Conservation (phyloP, 352 stramenopile species). For the Globisporangium okanoganense region DNA sequence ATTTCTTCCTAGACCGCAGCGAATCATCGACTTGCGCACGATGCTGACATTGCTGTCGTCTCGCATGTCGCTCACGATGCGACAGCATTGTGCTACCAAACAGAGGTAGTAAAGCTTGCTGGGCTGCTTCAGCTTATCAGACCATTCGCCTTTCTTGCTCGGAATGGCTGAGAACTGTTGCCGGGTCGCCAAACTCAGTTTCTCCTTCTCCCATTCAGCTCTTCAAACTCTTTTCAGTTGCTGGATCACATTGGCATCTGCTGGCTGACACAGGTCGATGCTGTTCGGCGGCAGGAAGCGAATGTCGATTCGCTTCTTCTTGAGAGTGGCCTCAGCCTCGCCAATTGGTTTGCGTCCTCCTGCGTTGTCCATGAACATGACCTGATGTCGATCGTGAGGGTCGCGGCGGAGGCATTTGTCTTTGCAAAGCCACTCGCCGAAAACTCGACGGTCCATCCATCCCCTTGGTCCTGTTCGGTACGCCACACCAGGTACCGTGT, state of each 20-base stretch:
- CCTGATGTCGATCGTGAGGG: not conserved
- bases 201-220: slow-evolving; percentile 12
- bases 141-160: slow-evolving; percentile 10
- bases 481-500: not conserved
- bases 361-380: slow-evolving; percentile 1
- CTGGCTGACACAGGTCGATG: slow-evolving; percentile 14
- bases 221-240: slow-evolving; percentile 9
- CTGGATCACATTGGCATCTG: slow-evolving; percentile 10
- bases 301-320: not conserved
- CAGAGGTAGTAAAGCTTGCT: slow-evolving; percentile 10
- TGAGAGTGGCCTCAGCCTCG: not conserved
- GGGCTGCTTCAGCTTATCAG: slow-evolving; percentile 12
- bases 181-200: not conserved
- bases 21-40: slow-evolving; percentile 21
- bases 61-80: slow-evolving; percentile 10
- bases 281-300: slow-evolving; percentile 11
- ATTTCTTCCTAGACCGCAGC: slow-evolving; percentile 12
- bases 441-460: not conserved
- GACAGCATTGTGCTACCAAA: slow-evolving; percentile 7
- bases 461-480: not conserved
- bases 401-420: not conserved
- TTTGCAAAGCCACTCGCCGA: not conserved
- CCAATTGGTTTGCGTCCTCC: not conserved
- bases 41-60: slow-evolving; percentile 13
- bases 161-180: slow-evolving; percentile 2